Base-by-base conservation (phyloP, 768 basidiomycete species). In the Pisolithus marmoratus region DNA sequence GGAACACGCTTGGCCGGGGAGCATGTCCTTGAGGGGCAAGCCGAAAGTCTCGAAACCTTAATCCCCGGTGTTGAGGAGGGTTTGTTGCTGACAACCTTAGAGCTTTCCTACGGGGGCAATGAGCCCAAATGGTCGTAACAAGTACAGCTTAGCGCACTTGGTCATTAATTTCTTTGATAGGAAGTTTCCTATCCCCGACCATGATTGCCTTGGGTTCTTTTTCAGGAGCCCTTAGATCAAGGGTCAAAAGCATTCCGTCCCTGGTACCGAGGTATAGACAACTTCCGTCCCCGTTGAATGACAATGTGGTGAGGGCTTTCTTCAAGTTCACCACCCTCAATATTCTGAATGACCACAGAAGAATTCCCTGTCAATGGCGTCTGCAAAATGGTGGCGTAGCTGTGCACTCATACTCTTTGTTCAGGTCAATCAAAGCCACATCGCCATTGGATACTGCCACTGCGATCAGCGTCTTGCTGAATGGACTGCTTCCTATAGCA, bases 381-480 rank as follows among this genome's bases (percentile, higher is more conserved):
- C 29, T 9, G 29, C 29, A 44, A 41, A 17, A 9, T 40, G 31
- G 59, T 9, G 52, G 45, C 37, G 58, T 36, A 5, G 9, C n/a
- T 11, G 64, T 77, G 42, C 58, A 87, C 87, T 79, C 77, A 58
- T 82, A 82, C 52, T 88, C 85, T 63, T 87, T 89, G 46, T 90
- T 85, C 22, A 90, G 61, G 61, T 90, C 88, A 46, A 89, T 67
- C 8, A 89, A 72, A 4, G 67, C 73, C 11, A 90, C 72, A 40
- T 70, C 67, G 1, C 85, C 86, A 4, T 66, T 70, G 12, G 75
- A 70, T 38, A 76, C 83, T 1, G 77, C 80, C 40, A 77, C 75
- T 2, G 83, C 82, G 23, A 85, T 72, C 31, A 90, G 69, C 2
- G 83, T 84, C 70, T 84, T 88, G 68, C 86, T 88, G 65, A 87